These are phyloP conservation scores for Penicillium diatomitis DNA, from an alignment of 495 filamentous ascomycete genomes.

Conservation along the genomic window DNA sequence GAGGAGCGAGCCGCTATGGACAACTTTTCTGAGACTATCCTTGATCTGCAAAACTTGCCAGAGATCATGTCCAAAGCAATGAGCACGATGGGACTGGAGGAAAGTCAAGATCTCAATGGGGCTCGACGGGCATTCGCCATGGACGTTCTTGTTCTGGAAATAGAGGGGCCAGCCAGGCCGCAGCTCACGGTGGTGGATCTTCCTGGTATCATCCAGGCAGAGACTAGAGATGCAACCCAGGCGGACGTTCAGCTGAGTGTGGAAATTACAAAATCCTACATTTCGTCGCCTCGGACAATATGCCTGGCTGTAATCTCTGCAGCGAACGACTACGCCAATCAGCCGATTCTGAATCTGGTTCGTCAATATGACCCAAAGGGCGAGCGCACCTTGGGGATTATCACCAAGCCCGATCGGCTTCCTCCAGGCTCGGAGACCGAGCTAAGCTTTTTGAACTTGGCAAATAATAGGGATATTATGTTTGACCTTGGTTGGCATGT, in stretches of 20 bases:
- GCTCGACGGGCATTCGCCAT: constrained; percentile 36
- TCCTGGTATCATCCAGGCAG: constrained; percentile 48
- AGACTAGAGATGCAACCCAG: constrained; percentile 21
- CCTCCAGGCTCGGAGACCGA: constrained; percentile 17
- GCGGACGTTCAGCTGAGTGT: constrained; percentile 26
- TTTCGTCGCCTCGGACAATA: constrained; percentile 46
- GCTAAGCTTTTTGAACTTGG: constrained; percentile 42
- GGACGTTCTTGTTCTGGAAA: constrained; percentile 56
- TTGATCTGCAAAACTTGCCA: no score
- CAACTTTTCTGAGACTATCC: no score
- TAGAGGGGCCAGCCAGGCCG: constrained; percentile 46
- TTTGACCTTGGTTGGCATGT: constrained; percentile 65
- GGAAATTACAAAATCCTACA: constrained; percentile 47
- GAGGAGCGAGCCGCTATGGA: constrained; percentile 10
- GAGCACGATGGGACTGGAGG: no score
- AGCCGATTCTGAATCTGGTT: constrained; percentile 30
- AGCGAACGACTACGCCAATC: constrained; percentile 38
- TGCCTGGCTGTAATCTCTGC: constrained; percentile 55
- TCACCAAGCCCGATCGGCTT: constrained; percentile 38
- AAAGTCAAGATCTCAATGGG: no score
- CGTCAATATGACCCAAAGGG: constrained; percentile 9
- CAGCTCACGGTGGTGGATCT: constrained; percentile 62
- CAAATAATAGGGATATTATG: constrained; percentile 49
- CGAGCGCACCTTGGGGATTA: constrained; percentile 40
- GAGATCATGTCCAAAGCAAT: no score